Evolutionary conservation across 257 asterid genomes (phyloP).

Genomic region (Plectranthus barbatus): DNA sequence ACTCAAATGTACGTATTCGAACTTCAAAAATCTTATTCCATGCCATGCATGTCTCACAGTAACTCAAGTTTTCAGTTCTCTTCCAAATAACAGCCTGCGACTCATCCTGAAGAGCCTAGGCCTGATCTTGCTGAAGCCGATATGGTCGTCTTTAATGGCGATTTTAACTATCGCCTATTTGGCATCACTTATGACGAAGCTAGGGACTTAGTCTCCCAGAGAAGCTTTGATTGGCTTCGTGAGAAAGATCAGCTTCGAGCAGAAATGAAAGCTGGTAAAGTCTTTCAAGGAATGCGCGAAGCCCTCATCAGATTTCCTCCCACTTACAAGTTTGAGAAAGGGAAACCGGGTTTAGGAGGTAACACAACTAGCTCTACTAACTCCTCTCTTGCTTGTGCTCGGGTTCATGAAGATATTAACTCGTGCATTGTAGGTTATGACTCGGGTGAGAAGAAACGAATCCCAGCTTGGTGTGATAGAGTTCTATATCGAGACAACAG

Average conservation of each 20-base stretch:
- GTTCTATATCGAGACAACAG: conserved; percentile 68
- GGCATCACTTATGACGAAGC: conserved; percentile 92
- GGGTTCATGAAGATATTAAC: too few relatives aligned
- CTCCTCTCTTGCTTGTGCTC: too few relatives aligned
- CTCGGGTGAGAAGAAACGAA: conserved; percentile 90
- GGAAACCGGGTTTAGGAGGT: conserved; percentile 98
- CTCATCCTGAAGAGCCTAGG: conserved; percentile 48
- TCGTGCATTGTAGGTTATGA: conserved; percentile 74
- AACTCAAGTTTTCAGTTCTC: not conserved
- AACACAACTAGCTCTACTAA: not conserved
- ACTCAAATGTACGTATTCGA: conserved; percentile 40
- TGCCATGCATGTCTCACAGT: too few relatives aligned
- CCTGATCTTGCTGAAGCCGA: conserved; percentile 89
- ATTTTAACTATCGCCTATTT: conserved; percentile 84
- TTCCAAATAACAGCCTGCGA: conserved; percentile 30
- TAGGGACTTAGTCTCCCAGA: conserved; percentile 86
- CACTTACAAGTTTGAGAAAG: conserved; percentile 86
- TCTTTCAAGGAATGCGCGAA: conserved; percentile 92
- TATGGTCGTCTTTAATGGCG: conserved; percentile 65
- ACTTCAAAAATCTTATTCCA: not conserved
- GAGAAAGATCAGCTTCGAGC: conserved; percentile 83
- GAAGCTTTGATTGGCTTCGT: conserved; percentile 97
- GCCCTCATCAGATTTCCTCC: conserved; percentile 83
- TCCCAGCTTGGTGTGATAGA: conserved; percentile 97
- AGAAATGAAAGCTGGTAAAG: conserved; percentile 89